Evolutionary conservation across 139 green algal genomes (phyloP).

Genomic region (Marvania coccoides): DNA sequence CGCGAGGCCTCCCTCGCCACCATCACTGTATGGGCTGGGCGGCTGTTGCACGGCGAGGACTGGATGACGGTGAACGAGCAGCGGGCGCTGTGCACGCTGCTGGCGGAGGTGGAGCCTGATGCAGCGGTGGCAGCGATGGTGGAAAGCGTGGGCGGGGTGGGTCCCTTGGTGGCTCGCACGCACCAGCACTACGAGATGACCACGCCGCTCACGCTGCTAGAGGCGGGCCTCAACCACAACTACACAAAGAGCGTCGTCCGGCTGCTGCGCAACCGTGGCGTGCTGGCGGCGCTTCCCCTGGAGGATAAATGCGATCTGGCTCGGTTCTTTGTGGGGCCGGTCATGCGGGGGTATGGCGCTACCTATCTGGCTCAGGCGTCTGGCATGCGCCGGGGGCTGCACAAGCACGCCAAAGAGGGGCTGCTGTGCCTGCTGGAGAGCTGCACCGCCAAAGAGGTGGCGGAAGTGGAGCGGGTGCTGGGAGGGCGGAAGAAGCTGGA

Average conservation of each 20-base stretch:
- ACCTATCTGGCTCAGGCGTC: conserved; percentile 12
- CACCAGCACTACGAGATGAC: conserved; percentile 41
- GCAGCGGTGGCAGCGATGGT: conserved; percentile 17
- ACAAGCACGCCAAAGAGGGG: conserved; percentile 53
- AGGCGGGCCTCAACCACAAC: conserved; percentile 48
- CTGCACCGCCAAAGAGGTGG: conserved; percentile 30
- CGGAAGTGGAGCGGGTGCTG: conserved; percentile 10
- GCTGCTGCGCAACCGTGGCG: conserved; percentile 46
- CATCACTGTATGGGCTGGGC: conserved; percentile 30
- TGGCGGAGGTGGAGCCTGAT: not conserved
- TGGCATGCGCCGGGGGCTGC: conserved; percentile 16
- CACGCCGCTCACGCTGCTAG: conserved; percentile 33
- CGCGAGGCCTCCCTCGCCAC: conserved; percentile 4
- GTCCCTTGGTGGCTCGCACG: conserved; percentile 32
- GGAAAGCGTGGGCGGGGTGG: conserved; percentile 33
- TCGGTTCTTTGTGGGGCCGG: not conserved
- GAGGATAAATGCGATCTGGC: conserved; percentile 17
- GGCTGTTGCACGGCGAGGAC: conserved; percentile 20
- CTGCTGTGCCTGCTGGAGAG: conserved; percentile 49
- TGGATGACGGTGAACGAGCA: conserved; percentile 26
- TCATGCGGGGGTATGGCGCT: conserved; percentile 16
- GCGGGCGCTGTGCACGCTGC: conserved; percentile 10
- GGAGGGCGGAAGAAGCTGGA: conserved; percentile 5
- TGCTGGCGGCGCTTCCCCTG: conserved; percentile 17
- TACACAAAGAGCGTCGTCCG: conserved; percentile 39